These are phyloP conservation scores for Linum usitatissimum DNA, from an alignment of 345 rosid genomes.

Conservation along the genomic window DNA sequence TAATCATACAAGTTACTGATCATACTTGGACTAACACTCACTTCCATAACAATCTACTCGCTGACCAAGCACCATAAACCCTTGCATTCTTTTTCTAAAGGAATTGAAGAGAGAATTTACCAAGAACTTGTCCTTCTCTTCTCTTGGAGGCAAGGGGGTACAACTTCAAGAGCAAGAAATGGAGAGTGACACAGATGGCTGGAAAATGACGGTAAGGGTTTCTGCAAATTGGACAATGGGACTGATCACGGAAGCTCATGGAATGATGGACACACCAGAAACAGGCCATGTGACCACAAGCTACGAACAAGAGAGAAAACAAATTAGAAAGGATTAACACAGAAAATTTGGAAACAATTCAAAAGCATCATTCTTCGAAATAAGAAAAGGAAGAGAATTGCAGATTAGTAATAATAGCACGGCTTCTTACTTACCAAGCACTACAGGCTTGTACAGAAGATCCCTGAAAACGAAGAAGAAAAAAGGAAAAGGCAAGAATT, in stretches of 20 bases:
- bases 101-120: conserved; percentile 24
- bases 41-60: too few relatives aligned
- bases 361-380: background rate
- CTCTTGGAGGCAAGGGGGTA: conserved; percentile 46
- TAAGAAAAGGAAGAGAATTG: background rate
- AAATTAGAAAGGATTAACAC: background rate
- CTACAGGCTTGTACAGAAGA: conserved; percentile 76
- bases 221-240: conserved; percentile 72
- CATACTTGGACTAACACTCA: too few relatives aligned
- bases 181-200: conserved; percentile 47
- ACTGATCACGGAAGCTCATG: conserved; percentile 28
- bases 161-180: conserved; percentile 51
- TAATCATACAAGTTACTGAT: too few relatives aligned
- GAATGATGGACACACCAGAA: conserved; percentile 81
- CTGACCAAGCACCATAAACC: background rate
- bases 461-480: conserved; percentile 42
- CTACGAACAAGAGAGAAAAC: conserved; percentile 25
- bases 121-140: conserved; percentile 41
- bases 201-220: conserved; percentile 59
- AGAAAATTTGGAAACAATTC: background rate
- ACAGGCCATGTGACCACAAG: conserved; percentile 84
- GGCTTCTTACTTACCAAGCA: conserved; percentile 42
- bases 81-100: background rate
- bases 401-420: background rate
- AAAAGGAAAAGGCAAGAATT: background rate